A percentile compares a stretch with the other conserved stretches of the same genome.
Conservation (phyloP, 2,329 filamentous ascomycete genomes). For the Paraphaeosphaeria minitans region DNA sequence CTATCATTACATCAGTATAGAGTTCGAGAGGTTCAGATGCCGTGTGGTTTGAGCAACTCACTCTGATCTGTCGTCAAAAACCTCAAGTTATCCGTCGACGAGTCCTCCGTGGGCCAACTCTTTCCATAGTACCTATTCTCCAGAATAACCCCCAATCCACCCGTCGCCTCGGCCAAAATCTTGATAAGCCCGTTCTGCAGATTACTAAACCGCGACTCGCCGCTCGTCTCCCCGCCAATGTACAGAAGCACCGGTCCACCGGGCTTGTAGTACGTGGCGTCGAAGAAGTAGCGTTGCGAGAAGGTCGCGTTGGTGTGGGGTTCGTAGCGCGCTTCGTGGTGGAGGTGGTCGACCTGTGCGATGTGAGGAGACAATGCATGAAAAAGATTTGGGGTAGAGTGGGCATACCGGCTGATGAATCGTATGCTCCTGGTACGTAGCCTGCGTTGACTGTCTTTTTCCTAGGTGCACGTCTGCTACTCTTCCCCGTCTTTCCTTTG, state of each 20-base stretch:
- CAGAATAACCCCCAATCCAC: slow-evolving; percentile 60
- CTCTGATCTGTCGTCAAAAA: slow-evolving; percentile 59
- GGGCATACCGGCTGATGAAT: slow-evolving; percentile 32
- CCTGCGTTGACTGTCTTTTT: slow-evolving; percentile 20
- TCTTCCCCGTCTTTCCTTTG: neutral
- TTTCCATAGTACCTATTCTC: slow-evolving; percentile 59
- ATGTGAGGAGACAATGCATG: neutral
- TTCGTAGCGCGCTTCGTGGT: slow-evolving; percentile 46
- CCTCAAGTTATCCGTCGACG: slow-evolving; percentile 56
- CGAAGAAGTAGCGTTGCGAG: slow-evolving; percentile 61
- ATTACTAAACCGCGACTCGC: slow-evolving; percentile 47
- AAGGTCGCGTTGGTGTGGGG: slow-evolving; percentile 57
- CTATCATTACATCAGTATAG: slow-evolving; percentile 9
- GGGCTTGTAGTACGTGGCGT: slow-evolving; percentile 59
- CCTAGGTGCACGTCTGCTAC: neutral
- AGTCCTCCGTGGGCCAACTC: slow-evolving; percentile 55
- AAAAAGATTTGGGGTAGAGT: neutral
- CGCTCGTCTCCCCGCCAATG: slow-evolving; percentile 54
- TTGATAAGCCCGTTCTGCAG: slow-evolving; percentile 55
- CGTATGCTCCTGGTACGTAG: slow-evolving; percentile 28
- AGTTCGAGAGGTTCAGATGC: neutral
- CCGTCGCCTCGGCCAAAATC: slow-evolving; percentile 60
- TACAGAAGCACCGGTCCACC: slow-evolving; percentile 59
- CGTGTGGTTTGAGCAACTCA: slow-evolving; percentile 5
- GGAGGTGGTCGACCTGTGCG: slow-evolving; percentile 54